Conservation (phyloP, 805 yeast genomes). For the Starmera amethionina region DNA sequence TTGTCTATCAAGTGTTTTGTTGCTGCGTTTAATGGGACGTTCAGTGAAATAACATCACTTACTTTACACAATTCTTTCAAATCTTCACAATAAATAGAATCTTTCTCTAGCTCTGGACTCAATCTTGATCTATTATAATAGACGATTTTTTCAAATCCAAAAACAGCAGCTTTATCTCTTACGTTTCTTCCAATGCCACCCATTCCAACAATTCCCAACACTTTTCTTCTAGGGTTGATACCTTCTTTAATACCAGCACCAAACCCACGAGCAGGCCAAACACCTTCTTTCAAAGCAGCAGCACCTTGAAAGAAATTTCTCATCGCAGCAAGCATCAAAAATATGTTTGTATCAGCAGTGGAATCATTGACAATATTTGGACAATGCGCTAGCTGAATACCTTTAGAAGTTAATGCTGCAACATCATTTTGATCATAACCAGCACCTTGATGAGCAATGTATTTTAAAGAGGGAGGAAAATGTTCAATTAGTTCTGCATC, state of each 20-base stretch:
- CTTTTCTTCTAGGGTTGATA: conserved; percentile 36
- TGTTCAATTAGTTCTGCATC: conserved; percentile 29
- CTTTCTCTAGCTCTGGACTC: conserved; percentile 35
- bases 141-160: conserved; percentile 44
- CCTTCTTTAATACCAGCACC: conserved; percentile 29
- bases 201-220: conserved; percentile 45
- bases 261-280: conserved; percentile 20
- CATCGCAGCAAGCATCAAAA: conserved; percentile 40
- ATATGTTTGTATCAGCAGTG: conserved; percentile 53
- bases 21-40: conserved; percentile 43
- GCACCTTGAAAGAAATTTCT: conserved; percentile 34
- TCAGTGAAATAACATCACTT: conserved; percentile 42
- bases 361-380: conserved; percentile 37
- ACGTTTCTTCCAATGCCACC: conserved; percentile 48
- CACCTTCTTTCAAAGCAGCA: conserved; percentile 17
- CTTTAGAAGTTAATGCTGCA: conserved; percentile 24
- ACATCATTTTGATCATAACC: conserved; percentile 43
- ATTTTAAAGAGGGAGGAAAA: conserved; percentile 32
- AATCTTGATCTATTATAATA: conserved; percentile 40
- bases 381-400: conserved; percentile 34
- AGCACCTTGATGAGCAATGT: conserved; percentile 42
- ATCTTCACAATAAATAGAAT: conserved; percentile 21
- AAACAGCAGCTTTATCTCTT: conserved; percentile 33
- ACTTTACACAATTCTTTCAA: conserved; percentile 20
- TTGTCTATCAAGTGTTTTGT: conserved; percentile 38